A percentile compares a stretch with the other conserved stretches of the same genome.
phyloP scores from a whole-genome alignment of 805 yeast genomes.

The Wickerhamiella brachini region DNA sequence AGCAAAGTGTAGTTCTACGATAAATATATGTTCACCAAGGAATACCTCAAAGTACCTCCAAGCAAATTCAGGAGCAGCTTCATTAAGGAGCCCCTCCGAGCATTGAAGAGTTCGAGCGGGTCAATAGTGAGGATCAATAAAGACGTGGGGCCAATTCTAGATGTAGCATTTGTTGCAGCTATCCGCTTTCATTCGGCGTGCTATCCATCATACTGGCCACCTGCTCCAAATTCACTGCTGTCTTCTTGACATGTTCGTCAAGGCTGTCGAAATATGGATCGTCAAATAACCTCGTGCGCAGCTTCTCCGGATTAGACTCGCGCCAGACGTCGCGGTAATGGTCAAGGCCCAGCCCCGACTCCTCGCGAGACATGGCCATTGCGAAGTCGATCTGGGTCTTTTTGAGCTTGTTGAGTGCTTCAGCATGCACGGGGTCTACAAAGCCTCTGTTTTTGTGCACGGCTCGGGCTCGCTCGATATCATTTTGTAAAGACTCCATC shows the following conservation, averaged over 20 bases:
- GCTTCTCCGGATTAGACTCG: slow-evolving; percentile 16
- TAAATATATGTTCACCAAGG: too few relatives aligned
- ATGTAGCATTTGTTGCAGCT: too few relatives aligned
- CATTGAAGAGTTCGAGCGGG: too few relatives aligned
- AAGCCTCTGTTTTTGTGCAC: slow-evolving; percentile 24
- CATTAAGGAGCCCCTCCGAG: too few relatives aligned
- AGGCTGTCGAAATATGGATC: slow-evolving; percentile 41
- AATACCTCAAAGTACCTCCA: too few relatives aligned
- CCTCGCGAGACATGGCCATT: slow-evolving; percentile 26
- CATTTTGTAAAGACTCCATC: slow-evolving; percentile 73
- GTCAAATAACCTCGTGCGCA: slow-evolving; percentile 29
- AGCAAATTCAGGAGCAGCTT: too few relatives aligned
- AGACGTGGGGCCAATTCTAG: too few relatives aligned
- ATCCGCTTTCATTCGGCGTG: too few relatives aligned
- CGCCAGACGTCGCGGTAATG: slow-evolving; percentile 23
- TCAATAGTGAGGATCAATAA: too few relatives aligned
- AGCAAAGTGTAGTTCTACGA: too few relatives aligned
- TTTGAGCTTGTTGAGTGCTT: slow-evolving; percentile 40
- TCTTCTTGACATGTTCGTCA: slow-evolving; percentile 35
- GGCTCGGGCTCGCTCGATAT: slow-evolving; percentile 40
- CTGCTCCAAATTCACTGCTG: slow-evolving; percentile 34
- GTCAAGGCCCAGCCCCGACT: slow-evolving; percentile 17
- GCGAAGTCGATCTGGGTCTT: slow-evolving; percentile 40
- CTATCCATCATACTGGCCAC: slow-evolving; percentile 34
- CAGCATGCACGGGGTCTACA: slow-evolving; percentile 32